Evolutionary conservation across 345 rosid species (phyloP), one percentile per base, ranked within the genome.

Genomic region (Geranium rotundifolium): DNA sequence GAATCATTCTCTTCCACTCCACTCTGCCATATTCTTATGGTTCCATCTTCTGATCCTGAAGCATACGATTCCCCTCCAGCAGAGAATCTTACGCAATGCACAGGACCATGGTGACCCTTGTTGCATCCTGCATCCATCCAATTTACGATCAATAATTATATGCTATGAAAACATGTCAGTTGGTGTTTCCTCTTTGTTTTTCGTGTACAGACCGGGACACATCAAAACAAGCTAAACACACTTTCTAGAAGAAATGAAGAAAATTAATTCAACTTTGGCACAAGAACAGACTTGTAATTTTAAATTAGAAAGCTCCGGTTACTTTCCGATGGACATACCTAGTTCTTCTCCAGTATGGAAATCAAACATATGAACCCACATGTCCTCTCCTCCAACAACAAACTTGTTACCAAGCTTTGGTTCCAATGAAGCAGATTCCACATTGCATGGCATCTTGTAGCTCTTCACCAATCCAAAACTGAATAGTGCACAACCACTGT

Each of bases 101-200:
- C 88, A 14, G 97, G 97, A 73, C 99, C 99, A 19, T 90, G 99
- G 72, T 95, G 99, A 63, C 99, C 99, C 76, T 95, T 95, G 74
- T 95, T 90, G 86, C 97, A 95, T 62, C 86, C 97, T 93, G 66
- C 76, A 77, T 31, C 52, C 70, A 71, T 31, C 31, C n/a, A n/a
- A n/a, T n/a, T n/a, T n/a, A n/a, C n/a, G n/a, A n/a, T n/a, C n/a
- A n/a, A n/a, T n/a, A n/a, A n/a, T n/a, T n/a, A n/a, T n/a, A n/a
- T n/a, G n/a, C n/a, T n/a, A n/a, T n/a, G n/a, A n/a, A n/a, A n/a
- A n/a, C n/a, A n/a, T n/a, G n/a, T n/a, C n/a, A n/a, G n/a, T n/a
- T n/a, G n/a, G n/a, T n/a, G n/a, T n/a, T n/a, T n/a, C n/a, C n/a
- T n/a, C n/a, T n/a, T n/a, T n/a, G n/a, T n/a, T n/a, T n/a, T n/a